phyloP scores from a whole-genome alignment of 1,284 basidiomycete species.

The Anthracocystis setariae region DNA sequence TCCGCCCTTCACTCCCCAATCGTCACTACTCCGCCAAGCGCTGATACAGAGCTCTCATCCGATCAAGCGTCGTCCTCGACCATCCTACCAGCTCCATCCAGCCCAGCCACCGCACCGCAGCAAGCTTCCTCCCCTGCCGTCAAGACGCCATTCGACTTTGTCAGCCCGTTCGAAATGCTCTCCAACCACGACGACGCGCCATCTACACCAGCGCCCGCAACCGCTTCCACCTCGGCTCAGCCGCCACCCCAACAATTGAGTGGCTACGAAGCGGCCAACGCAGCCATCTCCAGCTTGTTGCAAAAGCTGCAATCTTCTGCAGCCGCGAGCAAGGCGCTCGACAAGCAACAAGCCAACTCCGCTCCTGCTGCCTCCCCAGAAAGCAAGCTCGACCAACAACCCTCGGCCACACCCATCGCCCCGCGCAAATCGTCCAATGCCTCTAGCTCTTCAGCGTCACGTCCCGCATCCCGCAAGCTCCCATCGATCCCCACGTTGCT shows the following conservation, averaged over 20 bases:
- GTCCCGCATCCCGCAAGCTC: slow-evolving; percentile 12
- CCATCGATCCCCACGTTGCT: slow-evolving; percentile 11
- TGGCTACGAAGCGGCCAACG: slow-evolving; percentile 25
- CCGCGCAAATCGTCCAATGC: not conserved
- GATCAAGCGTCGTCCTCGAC: too few relatives aligned
- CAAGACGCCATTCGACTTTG: slow-evolving; percentile 40
- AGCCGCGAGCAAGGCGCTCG: slow-evolving; percentile 9
- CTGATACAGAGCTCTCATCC: too few relatives aligned
- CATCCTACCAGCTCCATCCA: slow-evolving; percentile 6
- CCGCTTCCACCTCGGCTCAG: not conserved
- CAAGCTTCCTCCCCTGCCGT: slow-evolving; percentile 12
- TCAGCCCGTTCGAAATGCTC: slow-evolving; percentile 43
- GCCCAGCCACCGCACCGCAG: slow-evolving; percentile 1
- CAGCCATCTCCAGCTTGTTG: slow-evolving; percentile 19
- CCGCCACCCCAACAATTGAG: not conserved
- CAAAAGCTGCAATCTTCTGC: slow-evolving; percentile 27
- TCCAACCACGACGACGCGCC: slow-evolving; percentile 9
- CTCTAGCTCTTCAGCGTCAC: slow-evolving; percentile 1
- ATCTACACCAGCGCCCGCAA: slow-evolving; percentile 5
- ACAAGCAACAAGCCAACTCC: not conserved
- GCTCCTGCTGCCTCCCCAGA: too few relatives aligned
- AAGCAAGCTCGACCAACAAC: too few relatives aligned
- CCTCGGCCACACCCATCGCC: too few relatives aligned
- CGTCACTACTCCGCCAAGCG: too few relatives aligned
- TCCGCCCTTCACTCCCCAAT: slow-evolving; percentile 20